Percentiles rank a stretch among this genome's conserved stretches.
These are phyloP conservation scores for Amorphotheca resinae DNA, from an alignment of 495 filamentous ascomycete genomes.

Conservation along the genomic window DNA sequence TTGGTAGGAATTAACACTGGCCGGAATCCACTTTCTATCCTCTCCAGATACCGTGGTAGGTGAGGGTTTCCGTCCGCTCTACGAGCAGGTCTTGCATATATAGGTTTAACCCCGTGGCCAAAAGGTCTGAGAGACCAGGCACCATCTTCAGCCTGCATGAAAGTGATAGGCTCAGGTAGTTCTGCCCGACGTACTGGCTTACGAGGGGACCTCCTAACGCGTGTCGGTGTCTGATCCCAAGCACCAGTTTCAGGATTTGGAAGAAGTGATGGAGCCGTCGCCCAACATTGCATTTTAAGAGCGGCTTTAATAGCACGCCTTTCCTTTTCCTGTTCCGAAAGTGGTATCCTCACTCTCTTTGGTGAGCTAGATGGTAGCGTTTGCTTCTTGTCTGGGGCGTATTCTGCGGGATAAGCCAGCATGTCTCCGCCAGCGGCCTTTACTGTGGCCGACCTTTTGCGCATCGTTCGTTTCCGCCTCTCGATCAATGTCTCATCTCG, in stretches of 20 bases:
- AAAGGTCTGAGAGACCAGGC: conserved; percentile 15
- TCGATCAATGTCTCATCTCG: not conserved
- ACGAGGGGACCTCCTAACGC: not conserved
- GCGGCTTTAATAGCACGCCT: not conserved
- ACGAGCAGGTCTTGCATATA: conserved; percentile 11
- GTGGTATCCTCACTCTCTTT: conserved; percentile 16
- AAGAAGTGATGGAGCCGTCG: conserved; percentile 1
- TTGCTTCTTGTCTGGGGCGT: not conserved
- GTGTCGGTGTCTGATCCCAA: conserved; percentile 9
- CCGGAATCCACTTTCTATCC: conserved; percentile 5
- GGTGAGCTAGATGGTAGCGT: not conserved
- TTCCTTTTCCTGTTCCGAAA: conserved; percentile 4
- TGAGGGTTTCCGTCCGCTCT: conserved; percentile 8
- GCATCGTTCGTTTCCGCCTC: not conserved
- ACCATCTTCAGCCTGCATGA: conserved; percentile 13
- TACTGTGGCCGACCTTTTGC: not conserved
- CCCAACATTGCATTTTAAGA: conserved; percentile 2
- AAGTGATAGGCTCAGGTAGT: conserved; percentile 18
- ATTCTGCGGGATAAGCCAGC: not conserved
- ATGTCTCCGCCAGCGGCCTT: not conserved
- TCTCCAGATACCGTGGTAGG: conserved; percentile 2
- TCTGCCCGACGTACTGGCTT: not conserved
- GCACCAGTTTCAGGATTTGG: conserved; percentile 15
- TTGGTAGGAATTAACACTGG: conserved; percentile 11
- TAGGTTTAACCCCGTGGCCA: conserved; percentile 18